Base-by-base conservation (phyloP, 192 early-diverging fungal species). In the Backusella mclennaniae region DNA sequence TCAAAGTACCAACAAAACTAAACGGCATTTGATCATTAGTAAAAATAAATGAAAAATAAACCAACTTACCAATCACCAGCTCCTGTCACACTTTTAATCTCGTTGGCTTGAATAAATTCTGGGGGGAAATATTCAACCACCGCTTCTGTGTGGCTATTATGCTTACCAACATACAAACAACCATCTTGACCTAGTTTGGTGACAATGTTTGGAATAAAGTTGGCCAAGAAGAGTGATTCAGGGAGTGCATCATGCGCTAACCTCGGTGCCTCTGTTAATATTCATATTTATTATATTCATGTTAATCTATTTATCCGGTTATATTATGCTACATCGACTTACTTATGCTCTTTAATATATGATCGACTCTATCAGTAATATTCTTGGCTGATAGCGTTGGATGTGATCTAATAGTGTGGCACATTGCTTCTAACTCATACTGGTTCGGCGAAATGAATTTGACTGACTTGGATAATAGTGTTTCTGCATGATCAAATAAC, bases 161-260 rank as follows among this genome's bases (percentile, higher is more conserved):
- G 19, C 36, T 35, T 74, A 44, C 52, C 67, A 72, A 78, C 68
- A 80, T 69, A 82, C 67, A 87, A 56, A 77, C 82, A 76, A 69
- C 95, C 95, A 19, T 90, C 77, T 7, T 86, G 67, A 15, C 95
- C 95, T 7, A 93, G 79, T 73, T 94, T 96, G 74, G 93, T 84
- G 44, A 94, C 70, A 29, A 92, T 76, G 4, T 83, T 83, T 1
- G 87, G 88, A 33, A 93, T 87, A 44, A 88, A 76, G 67, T 67
- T 46, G 72, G 88, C 74, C 46, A 91, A 76, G 77, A 75, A 35
- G 71, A 85, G 39, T 19, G 85, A 82, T 71, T 82, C 36, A 7
- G 76, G 71, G 19, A 84, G 71, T 8, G 38, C 46, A 9, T 53
- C 53, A 1, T 53, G 36, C 12, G 74, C 79, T 1, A 71, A 66